A percentile compares a stretch with the other conserved stretches of the same genome.
phyloP scores from a whole-genome alignment of 352 stramenopile genomes.

The Pythium angustatum region DNA sequence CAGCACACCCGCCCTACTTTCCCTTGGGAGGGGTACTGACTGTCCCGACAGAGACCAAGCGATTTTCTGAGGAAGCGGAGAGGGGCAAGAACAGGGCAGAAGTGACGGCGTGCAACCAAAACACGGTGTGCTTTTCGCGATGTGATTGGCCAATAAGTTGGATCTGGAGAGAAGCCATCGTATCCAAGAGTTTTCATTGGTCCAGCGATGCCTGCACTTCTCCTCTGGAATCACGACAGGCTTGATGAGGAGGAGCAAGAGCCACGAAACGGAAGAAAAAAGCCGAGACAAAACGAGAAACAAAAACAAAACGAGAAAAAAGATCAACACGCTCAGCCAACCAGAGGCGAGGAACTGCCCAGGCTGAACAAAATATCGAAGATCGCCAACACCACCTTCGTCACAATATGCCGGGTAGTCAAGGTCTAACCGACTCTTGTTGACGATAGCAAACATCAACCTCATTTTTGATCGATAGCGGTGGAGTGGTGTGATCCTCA shows the following conservation, averaged over 20 bases:
- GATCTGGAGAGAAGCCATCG: background rate
- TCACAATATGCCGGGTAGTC: too few relatives aligned
- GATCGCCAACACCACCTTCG: too few relatives aligned
- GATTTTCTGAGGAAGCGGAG: slow-evolving; percentile 28
- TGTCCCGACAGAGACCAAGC: slow-evolving; percentile 26
- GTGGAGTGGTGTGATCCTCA: too few relatives aligned
- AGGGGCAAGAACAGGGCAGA: slow-evolving; percentile 2
- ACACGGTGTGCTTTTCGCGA: background rate
- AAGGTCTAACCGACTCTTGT: too few relatives aligned
- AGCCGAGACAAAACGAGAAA: background rate
- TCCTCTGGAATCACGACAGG: background rate
- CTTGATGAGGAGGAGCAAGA: slow-evolving; percentile 4
- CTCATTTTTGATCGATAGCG: too few relatives aligned
- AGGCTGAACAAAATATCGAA: too few relatives aligned
- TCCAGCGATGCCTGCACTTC: slow-evolving; percentile 11
- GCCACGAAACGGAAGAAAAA: slow-evolving; percentile 4
- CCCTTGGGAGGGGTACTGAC: slow-evolving; percentile 11
- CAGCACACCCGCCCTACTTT: background rate
- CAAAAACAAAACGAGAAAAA: background rate
- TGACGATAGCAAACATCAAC: too few relatives aligned
- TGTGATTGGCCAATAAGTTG: slow-evolving; percentile 6
- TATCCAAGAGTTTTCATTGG: slow-evolving; percentile 14
- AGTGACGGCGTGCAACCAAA: slow-evolving; percentile 6
- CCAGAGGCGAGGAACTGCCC: too few relatives aligned
- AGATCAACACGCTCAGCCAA: too few relatives aligned